Evolutionary conservation across 345 rosid genomes (phyloP), one percentile per base, ranked within the genome.

Genomic region (Aquilaria sinensis): DNA sequence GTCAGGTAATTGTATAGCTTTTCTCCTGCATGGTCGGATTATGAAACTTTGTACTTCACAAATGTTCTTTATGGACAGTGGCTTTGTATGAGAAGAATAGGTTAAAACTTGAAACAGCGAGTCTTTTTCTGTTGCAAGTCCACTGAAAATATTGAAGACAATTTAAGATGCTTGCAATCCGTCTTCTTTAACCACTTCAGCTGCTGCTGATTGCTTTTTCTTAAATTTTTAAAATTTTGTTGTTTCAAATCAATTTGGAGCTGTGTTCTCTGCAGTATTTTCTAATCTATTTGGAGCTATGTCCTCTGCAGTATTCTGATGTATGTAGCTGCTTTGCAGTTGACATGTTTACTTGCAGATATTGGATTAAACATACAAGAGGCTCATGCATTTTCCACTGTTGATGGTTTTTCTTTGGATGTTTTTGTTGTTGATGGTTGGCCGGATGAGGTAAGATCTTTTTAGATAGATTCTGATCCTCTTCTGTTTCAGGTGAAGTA

Each of bases 381-480:
- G 73, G 97, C 99, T 68, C 97, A 88, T 75, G 99, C 92, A 16
- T 90, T 94, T 78, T 90, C 97, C 47, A 94, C 96, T 1, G 83
- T 46, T 10, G 99, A 94, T 78, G 99, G 99, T 66, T 94, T 74
- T 81, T 94, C 97, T 63, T 76, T 90, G 34, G 99, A 88, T 67
- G 93, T 90, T 61, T 90, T 94, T 69, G 96, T 94, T 63, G 97
- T 94, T 82, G 93, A 88, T 70, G 99, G 99, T 66, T 94, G 96
- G 97, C 81, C 79, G 2, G 78, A 79, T 72, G 96, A 90, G 96
- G 97, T 90, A 82, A 33, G 51, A 47, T 60, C 51, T 61, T 58
- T 30, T 15, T 34, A 55, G 10, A 53, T 16, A 16, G 31, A 7
- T 4, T 23, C 57, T 53, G 33, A 29, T 16, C 9, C 23, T 16